These are phyloP conservation scores for Polygonum maritimum DNA, from an alignment of 148 eudicot genomes.

Conservation along the genomic window DNA sequence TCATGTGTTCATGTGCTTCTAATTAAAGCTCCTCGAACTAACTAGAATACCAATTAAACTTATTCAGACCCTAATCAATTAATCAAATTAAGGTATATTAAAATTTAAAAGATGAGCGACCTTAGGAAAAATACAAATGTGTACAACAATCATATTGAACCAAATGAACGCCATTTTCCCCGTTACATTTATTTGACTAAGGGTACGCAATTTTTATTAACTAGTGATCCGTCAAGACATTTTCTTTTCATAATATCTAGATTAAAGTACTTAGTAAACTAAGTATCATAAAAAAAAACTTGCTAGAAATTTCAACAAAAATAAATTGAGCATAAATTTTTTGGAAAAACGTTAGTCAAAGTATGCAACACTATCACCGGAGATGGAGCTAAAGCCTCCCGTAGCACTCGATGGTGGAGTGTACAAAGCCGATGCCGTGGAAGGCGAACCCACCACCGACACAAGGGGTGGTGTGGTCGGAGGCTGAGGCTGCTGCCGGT, in stretches of 20 bases:
- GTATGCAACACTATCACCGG: slow-evolving; percentile 29
- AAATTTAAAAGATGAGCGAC: too few species aligned
- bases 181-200: neutral
- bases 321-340: neutral
- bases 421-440: slow-evolving; percentile 27
- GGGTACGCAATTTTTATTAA: neutral
- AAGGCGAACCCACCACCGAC: neutral
- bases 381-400: slow-evolving; percentile 25
- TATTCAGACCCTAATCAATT: neutral
- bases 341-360: slow-evolving; percentile 25
- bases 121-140: too few species aligned
- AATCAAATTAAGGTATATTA: neutral
- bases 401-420: slow-evolving; percentile 22
- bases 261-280: neutral
- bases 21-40: neutral
- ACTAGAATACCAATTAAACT: neutral
- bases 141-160: too few species aligned
- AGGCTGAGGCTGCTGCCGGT: slow-evolving; percentile 24
- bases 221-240: neutral
- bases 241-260: neutral
- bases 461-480: slow-evolving; percentile 19
- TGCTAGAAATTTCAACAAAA: neutral
- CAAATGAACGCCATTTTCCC: too few species aligned
- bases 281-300: neutral
- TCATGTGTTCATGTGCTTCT: slow-evolving; percentile 6